Evolutionary conservation across 345 rosid species (phyloP).

Genomic region (Dovyalis caffra): DNA sequence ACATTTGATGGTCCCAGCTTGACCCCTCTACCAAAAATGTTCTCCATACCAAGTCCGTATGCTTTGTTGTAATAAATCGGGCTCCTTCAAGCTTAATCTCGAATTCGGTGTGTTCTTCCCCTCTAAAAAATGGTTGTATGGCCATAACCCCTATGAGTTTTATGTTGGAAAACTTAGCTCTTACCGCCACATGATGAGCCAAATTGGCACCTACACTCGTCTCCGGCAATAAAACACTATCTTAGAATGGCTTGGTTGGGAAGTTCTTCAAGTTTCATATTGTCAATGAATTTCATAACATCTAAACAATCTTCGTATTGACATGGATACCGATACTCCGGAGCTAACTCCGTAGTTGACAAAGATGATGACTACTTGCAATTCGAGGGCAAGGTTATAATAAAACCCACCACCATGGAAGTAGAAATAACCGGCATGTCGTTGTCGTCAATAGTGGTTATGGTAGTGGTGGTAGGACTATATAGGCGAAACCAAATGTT

Average conservation of each 20-base stretch:
- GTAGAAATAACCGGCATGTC: conserved; percentile 28
- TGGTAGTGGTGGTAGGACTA: conserved; percentile 18
- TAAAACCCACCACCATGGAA: conserved; percentile 45
- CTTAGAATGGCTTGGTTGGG: neutral
- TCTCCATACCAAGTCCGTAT: conserved; percentile 16
- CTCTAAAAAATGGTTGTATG: conserved; percentile 20
- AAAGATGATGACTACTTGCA: conserved; percentile 23
- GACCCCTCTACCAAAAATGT: conserved; percentile 7
- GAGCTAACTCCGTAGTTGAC: conserved; percentile 36
- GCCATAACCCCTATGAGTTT: conserved; percentile 1
- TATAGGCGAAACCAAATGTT: conserved; percentile 35
- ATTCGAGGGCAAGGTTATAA: conserved; percentile 17
- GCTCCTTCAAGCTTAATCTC: neutral
- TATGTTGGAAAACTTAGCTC: neutral
- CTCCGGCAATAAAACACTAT: conserved; percentile 13
- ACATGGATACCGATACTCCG: conserved; percentile 34
- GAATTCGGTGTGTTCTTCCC: conserved; percentile 17
- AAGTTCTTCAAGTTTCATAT: neutral
- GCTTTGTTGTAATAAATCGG: neutral
- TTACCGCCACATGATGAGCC: conserved; percentile 9
- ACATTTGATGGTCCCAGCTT: conserved; percentile 12
- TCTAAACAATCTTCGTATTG: conserved; percentile 35
- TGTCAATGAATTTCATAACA: conserved; percentile 10
- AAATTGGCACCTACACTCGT: conserved; percentile 17
- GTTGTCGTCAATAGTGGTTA: neutral